Percentiles rank a stretch among this genome's conserved stretches.
phyloP scores from a whole-genome alignment of 2,329 filamentous ascomycete genomes.

The Ophiocordyceps camponoti-floridani region DNA sequence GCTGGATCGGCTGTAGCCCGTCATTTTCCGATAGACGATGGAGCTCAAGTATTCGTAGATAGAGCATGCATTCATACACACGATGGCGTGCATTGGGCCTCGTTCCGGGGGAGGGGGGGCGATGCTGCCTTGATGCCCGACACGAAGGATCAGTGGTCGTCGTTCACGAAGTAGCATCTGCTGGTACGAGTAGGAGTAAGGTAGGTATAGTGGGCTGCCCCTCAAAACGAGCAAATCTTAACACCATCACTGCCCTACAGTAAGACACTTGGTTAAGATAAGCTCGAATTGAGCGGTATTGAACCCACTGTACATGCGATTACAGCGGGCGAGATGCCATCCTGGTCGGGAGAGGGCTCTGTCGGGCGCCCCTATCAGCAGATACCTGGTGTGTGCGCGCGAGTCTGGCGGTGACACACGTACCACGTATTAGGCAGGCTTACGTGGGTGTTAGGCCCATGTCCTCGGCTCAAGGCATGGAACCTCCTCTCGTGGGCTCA shows the following conservation, averaged over 20 bases:
- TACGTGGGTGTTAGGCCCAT: not conserved
- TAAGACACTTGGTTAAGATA: too few relatives aligned
- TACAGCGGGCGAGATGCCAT: too few relatives aligned
- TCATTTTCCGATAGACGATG: not conserved
- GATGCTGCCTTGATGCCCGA: not conserved
- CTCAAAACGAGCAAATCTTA: too few relatives aligned
- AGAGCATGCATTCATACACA: too few relatives aligned
- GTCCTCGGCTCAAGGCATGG: not conserved
- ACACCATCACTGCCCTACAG: too few relatives aligned
- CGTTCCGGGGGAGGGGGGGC: too few relatives aligned
- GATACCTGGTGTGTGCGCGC: not conserved
- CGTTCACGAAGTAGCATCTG: not conserved
- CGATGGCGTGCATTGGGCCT: not conserved
- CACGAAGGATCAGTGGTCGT: not conserved
- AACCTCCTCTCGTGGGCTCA: too few relatives aligned
- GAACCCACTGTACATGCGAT: not conserved
- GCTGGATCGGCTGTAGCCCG: slow-evolving; percentile 52
- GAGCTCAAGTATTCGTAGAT: too few relatives aligned
- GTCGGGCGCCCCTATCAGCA: not conserved
- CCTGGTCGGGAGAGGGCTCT: not conserved
- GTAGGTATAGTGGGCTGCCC: too few relatives aligned
- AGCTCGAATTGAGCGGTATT: too few relatives aligned
- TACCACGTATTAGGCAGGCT: not conserved
- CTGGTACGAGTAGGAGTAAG: too few relatives aligned
- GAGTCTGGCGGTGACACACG: not conserved